Conservation (phyloP, 371 early-diverging fungal genomes). For the Mucor ambiguus region DNA sequence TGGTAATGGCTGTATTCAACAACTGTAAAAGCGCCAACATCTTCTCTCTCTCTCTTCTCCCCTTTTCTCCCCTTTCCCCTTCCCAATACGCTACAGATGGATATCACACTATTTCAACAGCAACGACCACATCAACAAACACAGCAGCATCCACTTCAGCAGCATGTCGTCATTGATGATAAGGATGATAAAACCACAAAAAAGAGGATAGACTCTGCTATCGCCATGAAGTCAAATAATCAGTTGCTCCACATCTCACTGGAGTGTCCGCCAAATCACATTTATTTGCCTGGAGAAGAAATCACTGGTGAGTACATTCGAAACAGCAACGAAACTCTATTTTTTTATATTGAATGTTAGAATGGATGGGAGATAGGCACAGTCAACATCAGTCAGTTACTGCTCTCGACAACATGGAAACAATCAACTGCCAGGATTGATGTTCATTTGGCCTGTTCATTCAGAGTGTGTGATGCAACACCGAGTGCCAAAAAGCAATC, state of each 20-base stretch:
- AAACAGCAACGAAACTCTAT: neutral
- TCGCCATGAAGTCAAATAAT: neutral
- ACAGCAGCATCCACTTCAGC: neutral
- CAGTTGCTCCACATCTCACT: slow-evolving; percentile 17
- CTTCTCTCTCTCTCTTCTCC: neutral
- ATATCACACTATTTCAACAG: neutral
- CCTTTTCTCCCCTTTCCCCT: neutral
- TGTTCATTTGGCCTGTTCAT: slow-evolving; percentile 25
- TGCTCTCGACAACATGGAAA: neutral
- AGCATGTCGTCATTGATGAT: slow-evolving; percentile 9
- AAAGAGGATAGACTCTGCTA: slow-evolving; percentile 2
- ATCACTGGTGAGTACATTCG: slow-evolving; percentile 15
- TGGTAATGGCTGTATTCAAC: neutral
- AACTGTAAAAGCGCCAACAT: slow-evolving; percentile 6
- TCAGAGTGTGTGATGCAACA: slow-evolving; percentile 1
- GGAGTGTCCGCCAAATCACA: slow-evolving; percentile 11
- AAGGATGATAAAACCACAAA: neutral
- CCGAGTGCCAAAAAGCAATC: slow-evolving; percentile 8
- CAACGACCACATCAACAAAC: neutral
- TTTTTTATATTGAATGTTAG: neutral
- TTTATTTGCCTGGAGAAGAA: slow-evolving; percentile 26
- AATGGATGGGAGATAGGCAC: neutral
- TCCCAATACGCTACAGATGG: neutral
- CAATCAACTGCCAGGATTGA: slow-evolving; percentile 9
- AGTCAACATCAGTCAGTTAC: neutral